Evolutionary conservation across 768 basidiomycete species (phyloP).

Genomic region (Tremella yokohamensis): DNA sequence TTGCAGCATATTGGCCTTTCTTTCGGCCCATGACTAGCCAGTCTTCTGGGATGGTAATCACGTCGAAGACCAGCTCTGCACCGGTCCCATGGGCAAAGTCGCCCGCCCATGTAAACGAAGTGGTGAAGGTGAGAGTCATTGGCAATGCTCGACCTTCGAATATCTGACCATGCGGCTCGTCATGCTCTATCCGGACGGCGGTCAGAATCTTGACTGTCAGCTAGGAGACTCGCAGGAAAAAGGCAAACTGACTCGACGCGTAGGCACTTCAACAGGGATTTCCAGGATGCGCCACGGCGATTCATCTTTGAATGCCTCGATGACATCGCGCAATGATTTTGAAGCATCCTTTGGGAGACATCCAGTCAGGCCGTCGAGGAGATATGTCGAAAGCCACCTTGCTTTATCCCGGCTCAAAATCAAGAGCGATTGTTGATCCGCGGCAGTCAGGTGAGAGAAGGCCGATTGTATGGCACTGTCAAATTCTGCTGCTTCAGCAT

Average conservation of each 20-base stretch:
- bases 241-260: slow-evolving; percentile 63
- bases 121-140: slow-evolving; percentile 63
- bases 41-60: slow-evolving; percentile 67
- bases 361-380: slow-evolving; percentile 3
- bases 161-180: slow-evolving; percentile 52
- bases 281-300: slow-evolving; percentile 66
- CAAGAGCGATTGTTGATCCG: too few species aligned
- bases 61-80: slow-evolving; percentile 64
- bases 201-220: slow-evolving; percentile 58
- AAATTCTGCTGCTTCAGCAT: slow-evolving; percentile 9
- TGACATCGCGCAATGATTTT: slow-evolving; percentile 3
- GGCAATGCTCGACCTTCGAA: slow-evolving; percentile 87
- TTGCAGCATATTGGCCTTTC: slow-evolving; percentile 73
- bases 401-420: not conserved
- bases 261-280: slow-evolving; percentile 81
- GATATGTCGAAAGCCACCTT: slow-evolving; percentile 3
- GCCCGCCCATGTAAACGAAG: slow-evolving; percentile 73
- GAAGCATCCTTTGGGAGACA: not conserved
- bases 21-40: slow-evolving; percentile 90
- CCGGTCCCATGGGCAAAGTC: not conserved
- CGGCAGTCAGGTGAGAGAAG: too few species aligned
- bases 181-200: slow-evolving; percentile 43
- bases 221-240: slow-evolving; percentile 27
- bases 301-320: slow-evolving; percentile 3
- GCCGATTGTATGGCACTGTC: not conserved